phyloP scores from a whole-genome alignment of 140 eudicot genomes.

The Artemisia princeps region DNA sequence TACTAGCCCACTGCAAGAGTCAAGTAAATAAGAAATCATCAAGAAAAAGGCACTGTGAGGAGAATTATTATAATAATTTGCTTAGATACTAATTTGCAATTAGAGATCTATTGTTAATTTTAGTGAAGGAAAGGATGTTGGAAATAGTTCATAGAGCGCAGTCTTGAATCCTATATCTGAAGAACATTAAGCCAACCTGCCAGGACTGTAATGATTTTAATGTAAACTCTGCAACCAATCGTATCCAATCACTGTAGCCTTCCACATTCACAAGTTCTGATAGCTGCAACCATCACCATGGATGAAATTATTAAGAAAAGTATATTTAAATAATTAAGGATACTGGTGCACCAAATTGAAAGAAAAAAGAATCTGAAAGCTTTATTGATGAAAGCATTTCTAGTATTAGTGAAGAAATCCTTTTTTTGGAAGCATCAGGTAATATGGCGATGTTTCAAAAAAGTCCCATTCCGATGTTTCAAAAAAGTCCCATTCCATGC shows the following conservation, averaged over 20 bases:
- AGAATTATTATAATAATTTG: background rate
- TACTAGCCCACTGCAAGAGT: constrained; percentile 87
- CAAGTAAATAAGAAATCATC: constrained; percentile 11
- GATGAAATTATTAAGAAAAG: constrained; percentile 10
- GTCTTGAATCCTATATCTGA: constrained; percentile 8
- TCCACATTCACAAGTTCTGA: constrained; percentile 93
- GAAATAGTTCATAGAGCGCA: constrained; percentile 3
- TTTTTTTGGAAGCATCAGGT: too few relatives aligned
- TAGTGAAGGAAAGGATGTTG: background rate
- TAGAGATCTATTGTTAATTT: background rate
- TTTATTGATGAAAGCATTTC: too few relatives aligned
- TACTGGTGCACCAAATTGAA: too few relatives aligned
- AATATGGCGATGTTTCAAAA: too few relatives aligned
- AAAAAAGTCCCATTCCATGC: too few relatives aligned
- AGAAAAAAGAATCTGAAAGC: too few relatives aligned
- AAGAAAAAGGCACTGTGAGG: background rate
- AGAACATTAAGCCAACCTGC: constrained; percentile 55
- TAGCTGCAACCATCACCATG: constrained; percentile 46
- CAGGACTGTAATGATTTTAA: constrained; percentile 84
- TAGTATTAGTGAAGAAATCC: too few relatives aligned
- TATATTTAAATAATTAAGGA: constrained; percentile 11
- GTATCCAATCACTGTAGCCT: constrained; percentile 95
- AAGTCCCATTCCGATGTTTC: too few relatives aligned
- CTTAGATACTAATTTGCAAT: background rate
- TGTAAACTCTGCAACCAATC: constrained; percentile 92